A percentile compares a stretch with the other conserved stretches of the same genome.
These are phyloP conservation scores for Elsinoe batatas DNA, from an alignment of 2,329 filamentous ascomycete species.

Conservation along the genomic window DNA sequence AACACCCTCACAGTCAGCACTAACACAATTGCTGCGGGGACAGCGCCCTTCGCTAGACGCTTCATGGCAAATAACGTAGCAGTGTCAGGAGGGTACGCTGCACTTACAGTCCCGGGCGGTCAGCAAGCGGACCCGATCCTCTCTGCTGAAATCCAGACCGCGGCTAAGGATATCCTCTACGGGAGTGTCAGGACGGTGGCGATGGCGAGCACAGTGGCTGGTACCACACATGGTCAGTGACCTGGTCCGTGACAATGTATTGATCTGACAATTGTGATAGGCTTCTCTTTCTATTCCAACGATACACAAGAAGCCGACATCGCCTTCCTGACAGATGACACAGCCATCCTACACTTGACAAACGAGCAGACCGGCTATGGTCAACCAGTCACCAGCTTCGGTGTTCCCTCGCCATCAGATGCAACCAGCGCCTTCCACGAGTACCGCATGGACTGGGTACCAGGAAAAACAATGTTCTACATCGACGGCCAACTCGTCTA, in stretches of 20 bases:
- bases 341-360: conserved; percentile 35
- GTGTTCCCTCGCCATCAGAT: conserved; percentile 50
- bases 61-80: conserved; percentile 14
- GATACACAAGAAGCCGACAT: conserved; percentile 74
- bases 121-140: conserved; percentile 12
- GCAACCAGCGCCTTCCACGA: conserved; percentile 65
- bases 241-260: not conserved
- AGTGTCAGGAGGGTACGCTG: not conserved
- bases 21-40: conserved; percentile 11
- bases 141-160: conserved; percentile 52
- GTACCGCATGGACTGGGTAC: conserved; percentile 67
- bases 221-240: conserved; percentile 52
- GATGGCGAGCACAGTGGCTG: conserved; percentile 49
- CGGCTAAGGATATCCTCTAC: conserved; percentile 53
- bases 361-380: conserved; percentile 53
- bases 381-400: conserved; percentile 49
- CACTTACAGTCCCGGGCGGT: conserved; percentile 14
- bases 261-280: not conserved
- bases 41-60: conserved; percentile 12
- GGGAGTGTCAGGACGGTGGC: conserved; percentile 61
- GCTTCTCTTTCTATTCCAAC: conserved; percentile 76
- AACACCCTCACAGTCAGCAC: conserved; percentile 11
- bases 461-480: conserved; percentile 55
- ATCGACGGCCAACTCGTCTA: conserved; percentile 56
- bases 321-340: conserved; percentile 34